Evolutionary conservation across 345 rosid species (phyloP).

Genomic region (Brassica juncea): DNA sequence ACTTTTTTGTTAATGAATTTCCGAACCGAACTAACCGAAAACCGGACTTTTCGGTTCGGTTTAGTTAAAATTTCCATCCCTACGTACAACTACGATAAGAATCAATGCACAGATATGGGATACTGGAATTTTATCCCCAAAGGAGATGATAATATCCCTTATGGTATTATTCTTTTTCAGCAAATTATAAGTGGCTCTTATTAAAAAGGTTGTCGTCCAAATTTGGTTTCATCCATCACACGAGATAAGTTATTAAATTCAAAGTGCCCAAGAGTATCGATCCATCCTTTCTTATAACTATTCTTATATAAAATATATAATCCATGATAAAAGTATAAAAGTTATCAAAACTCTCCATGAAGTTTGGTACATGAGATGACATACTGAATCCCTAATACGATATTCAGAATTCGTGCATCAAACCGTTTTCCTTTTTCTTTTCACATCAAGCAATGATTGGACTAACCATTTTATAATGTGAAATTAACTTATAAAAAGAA

Average conservation of each 20-base stretch:
- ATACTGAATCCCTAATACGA: neutral
- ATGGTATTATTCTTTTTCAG: constrained; percentile 27
- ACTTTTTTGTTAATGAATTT: too few species aligned
- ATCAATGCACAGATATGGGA: constrained; percentile 36
- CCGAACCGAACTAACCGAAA: too few species aligned
- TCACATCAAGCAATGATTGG: constrained; percentile 2
- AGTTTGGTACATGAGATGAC: constrained; percentile 8
- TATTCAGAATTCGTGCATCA: neutral
- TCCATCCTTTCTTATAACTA: constrained; percentile 11
- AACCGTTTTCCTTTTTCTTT: neutral
- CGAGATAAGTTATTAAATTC: constrained; percentile 28
- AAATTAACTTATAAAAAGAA: neutral
- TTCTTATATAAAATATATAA: neutral
- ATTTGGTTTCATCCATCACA: constrained; percentile 23
- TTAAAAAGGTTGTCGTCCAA: constrained; percentile 26
- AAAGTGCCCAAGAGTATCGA: constrained; percentile 15
- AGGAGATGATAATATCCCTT: constrained; percentile 31
- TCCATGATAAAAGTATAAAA: neutral
- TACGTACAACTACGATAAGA: constrained; percentile 17
- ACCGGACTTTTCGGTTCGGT: too few species aligned
- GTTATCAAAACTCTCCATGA: neutral
- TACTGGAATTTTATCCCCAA: constrained; percentile 32
- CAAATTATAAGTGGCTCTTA: constrained; percentile 31
- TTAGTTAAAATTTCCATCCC: too few species aligned
- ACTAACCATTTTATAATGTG: neutral